Evolutionary conservation across 2,329 filamentous ascomycete species (phyloP).

Genomic region (Hypoxylon sp.): DNA sequence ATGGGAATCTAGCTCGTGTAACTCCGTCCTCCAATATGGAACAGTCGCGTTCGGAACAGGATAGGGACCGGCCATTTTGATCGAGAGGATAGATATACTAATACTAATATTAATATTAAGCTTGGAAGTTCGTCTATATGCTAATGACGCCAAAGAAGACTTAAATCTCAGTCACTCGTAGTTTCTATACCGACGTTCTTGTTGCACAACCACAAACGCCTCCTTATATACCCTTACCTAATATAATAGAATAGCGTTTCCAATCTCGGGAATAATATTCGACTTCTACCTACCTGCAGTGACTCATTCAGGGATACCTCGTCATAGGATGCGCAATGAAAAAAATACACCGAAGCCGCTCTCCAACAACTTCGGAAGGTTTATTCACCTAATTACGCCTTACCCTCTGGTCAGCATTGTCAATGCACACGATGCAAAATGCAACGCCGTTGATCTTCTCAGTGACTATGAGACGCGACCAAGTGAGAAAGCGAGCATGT

Average conservation of each 20-base stretch:
- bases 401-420: conserved; percentile 7
- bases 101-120: conserved; percentile 21
- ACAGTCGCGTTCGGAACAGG: conserved; percentile 56
- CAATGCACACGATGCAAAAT: conserved; percentile 9
- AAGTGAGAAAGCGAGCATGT: not conserved
- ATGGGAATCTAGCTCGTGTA: conserved; percentile 65
- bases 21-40: conserved; percentile 70
- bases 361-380: not conserved
- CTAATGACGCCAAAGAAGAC: not conserved
- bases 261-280: not conserved
- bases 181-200: not conserved
- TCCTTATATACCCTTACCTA: not conserved
- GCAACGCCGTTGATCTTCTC: not conserved
- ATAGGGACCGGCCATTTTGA: conserved; percentile 36
- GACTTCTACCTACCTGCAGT: conserved; percentile 1
- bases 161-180: not conserved
- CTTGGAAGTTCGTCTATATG: conserved; percentile 2
- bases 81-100: conserved; percentile 11
- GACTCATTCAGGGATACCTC: conserved; percentile 33
- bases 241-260: not conserved
- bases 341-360: conserved; percentile 7
- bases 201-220: not conserved
- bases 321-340: conserved; percentile 31
- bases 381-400: not conserved
- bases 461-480: not conserved